A percentile compares a stretch with the other conserved stretches of the same genome.
These are phyloP conservation scores for Heritiera littoralis DNA, from an alignment of 345 rosid species.

Conservation along the genomic window DNA sequence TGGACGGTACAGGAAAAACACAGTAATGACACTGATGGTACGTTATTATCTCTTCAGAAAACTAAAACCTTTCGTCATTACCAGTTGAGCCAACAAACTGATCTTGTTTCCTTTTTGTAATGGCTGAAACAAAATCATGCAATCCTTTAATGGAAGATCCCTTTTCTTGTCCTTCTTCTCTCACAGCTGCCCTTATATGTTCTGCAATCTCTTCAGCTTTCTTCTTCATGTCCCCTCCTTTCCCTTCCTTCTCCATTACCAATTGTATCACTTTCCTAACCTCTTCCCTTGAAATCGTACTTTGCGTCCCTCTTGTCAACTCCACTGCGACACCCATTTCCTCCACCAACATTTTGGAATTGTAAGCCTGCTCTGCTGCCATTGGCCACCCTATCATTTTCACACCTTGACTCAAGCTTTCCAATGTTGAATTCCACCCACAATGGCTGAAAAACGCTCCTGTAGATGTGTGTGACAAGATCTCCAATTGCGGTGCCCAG, in stretches of 20 bases:
- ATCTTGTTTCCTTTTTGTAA: background rate
- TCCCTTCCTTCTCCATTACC: slow-evolving; percentile 37
- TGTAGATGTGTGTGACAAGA: slow-evolving; percentile 43
- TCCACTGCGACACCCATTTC: slow-evolving; percentile 53
- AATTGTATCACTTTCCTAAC: slow-evolving; percentile 40
- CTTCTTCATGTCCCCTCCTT: slow-evolving; percentile 46
- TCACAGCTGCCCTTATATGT: slow-evolving; percentile 30
- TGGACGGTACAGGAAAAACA: too few relatives aligned
- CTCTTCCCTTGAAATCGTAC: slow-evolving; percentile 3
- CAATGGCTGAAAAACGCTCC: slow-evolving; percentile 56
- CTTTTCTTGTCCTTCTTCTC: slow-evolving; percentile 25
- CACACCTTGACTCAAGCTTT: slow-evolving; percentile 57
- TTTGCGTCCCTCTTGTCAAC: slow-evolving; percentile 41
- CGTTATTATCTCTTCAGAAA: background rate
- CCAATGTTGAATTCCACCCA: slow-evolving; percentile 60
- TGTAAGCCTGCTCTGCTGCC: slow-evolving; percentile 52
- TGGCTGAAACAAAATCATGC: slow-evolving; percentile 32
- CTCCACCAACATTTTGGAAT: slow-evolving; percentile 51
- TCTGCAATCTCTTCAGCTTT: slow-evolving; percentile 34
- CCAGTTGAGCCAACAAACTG: background rate
- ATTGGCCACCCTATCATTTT: slow-evolving; percentile 60
- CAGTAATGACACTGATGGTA: too few relatives aligned
- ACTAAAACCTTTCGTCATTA: background rate
- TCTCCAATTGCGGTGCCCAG: slow-evolving; percentile 62
- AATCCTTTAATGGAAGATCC: slow-evolving; percentile 43